Conservation (phyloP, 352 stramenopile genomes). For the Phytophthora cactorum region DNA sequence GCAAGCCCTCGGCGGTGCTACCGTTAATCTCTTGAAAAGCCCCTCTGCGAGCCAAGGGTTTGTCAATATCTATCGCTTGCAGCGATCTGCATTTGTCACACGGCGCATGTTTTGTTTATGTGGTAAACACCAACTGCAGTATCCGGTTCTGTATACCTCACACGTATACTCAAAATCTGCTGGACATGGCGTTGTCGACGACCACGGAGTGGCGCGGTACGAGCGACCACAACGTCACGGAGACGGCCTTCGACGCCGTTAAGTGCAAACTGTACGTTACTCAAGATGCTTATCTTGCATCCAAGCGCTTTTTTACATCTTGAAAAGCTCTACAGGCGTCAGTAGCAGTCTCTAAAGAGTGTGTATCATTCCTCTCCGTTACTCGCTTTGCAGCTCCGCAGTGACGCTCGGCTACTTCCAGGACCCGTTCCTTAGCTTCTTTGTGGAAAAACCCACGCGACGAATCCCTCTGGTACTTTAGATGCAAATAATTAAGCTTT, state of each 20-base stretch:
- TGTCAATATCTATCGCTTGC: no score
- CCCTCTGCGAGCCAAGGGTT: no score
- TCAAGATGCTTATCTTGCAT: neutral
- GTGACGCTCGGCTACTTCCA: slow-evolving; percentile 64
- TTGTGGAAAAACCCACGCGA: slow-evolving; percentile 66
- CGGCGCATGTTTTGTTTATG: slow-evolving; percentile 3
- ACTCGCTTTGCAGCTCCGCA: slow-evolving; percentile 47
- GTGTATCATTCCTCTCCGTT: slow-evolving; percentile 20
- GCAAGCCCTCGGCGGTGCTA: no score
- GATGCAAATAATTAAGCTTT: neutral
- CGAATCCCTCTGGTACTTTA: slow-evolving; percentile 66
- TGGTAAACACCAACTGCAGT: neutral
- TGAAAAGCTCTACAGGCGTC: neutral
- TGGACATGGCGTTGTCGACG: neutral
- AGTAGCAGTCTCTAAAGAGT: slow-evolving; percentile 20
- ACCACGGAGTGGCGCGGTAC: slow-evolving; percentile 37
- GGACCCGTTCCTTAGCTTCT: slow-evolving; percentile 64
- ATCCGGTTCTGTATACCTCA: neutral
- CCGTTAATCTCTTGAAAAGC: no score
- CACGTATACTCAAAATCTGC: neutral
- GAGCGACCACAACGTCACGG: slow-evolving; percentile 82
- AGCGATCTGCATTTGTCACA: no score
- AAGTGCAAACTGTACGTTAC: slow-evolving; percentile 78
- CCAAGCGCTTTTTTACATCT: neutral
- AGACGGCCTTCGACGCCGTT: slow-evolving; percentile 75